These are phyloP conservation scores for Zymoseptoria tritici DNA, from an alignment of 2,329 filamentous ascomycete genomes.

Conservation along the genomic window DNA sequence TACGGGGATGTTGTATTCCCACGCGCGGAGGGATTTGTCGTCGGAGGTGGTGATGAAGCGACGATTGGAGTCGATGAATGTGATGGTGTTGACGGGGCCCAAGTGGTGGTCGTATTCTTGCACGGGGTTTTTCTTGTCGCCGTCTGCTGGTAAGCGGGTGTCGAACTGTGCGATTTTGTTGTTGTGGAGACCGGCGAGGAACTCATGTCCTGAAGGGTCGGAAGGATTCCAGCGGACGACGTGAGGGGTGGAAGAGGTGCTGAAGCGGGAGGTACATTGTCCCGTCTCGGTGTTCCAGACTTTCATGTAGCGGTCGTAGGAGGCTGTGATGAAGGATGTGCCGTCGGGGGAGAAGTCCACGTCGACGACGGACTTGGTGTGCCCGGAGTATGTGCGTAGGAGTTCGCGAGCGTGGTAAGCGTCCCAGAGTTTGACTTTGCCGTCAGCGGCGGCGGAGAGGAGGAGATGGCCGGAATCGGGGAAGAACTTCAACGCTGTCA, in stretches of 20 bases:
- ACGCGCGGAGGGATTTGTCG: conserved; percentile 90
- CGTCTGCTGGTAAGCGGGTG: conserved; percentile 55
- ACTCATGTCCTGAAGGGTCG: conserved; percentile 71
- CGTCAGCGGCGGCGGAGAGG: conserved; percentile 82
- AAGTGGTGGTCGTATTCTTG: conserved; percentile 98
- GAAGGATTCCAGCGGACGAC: conserved; percentile 89
- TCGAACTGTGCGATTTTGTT: conserved; percentile 99
- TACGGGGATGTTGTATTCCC: conserved; percentile 98
- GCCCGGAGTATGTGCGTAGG: conserved; percentile 82
- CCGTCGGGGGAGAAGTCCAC: conserved; percentile 78
- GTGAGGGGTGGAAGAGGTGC: conserved; percentile 89
- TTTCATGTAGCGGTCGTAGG: conserved; percentile 93
- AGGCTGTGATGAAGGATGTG: conserved; percentile 79
- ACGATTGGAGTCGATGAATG: conserved; percentile 87
- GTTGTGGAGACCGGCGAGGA: conserved; percentile 93
- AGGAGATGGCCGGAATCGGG: conserved; percentile 80
- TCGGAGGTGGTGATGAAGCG: conserved; percentile 98
- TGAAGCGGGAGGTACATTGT: conserved; percentile 78
- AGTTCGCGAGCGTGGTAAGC: conserved; percentile 85
- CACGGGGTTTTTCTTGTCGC: conserved; percentile 53
- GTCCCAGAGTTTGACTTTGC: conserved; percentile 89
- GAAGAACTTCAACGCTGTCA: conserved; percentile 86
- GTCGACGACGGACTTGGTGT: conserved; percentile 83
- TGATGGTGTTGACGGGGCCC: conserved; percentile 95
- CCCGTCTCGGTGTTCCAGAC: conserved; percentile 97